Evolutionary conservation across 1,139 yeast genomes (phyloP).

Genomic region (Casaregolazyma lundiana): DNA sequence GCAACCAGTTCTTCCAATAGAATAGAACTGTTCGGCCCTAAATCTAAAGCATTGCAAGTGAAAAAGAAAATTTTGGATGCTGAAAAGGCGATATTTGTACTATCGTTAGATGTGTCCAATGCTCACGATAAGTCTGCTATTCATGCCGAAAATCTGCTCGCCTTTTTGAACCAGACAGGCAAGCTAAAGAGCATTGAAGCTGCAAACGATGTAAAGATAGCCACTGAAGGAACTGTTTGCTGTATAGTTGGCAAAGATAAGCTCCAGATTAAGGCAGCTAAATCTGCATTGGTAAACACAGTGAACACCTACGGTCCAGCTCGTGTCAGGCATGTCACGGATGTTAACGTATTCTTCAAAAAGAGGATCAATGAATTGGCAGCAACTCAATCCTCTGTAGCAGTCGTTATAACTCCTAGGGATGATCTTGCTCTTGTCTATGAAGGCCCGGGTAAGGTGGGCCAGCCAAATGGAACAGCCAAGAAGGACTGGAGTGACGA

Average conservation of each 20-base stretch:
- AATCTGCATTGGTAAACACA: constrained; percentile 62
- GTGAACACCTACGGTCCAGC: constrained; percentile 75
- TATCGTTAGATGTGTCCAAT: constrained; percentile 71
- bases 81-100: constrained; percentile 54
- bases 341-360: constrained; percentile 66
- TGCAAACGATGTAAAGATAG: constrained; percentile 48
- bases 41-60: constrained; percentile 55
- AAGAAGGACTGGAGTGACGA: constrained; percentile 26
- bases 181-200: constrained; percentile 37
- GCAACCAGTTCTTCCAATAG: constrained; percentile 36
- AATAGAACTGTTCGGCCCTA: constrained; percentile 64
- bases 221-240: constrained; percentile 38
- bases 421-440: constrained; percentile 43
- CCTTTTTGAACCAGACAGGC: constrained; percentile 54
- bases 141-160: constrained; percentile 72
- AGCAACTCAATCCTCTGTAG: constrained; percentile 38
- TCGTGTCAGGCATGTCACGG: constrained; percentile 53
- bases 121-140: constrained; percentile 77
- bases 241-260: constrained; percentile 44
- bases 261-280: constrained; percentile 47
- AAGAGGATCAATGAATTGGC: constrained; percentile 47
- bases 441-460: constrained; percentile 21
- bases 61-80: constrained; percentile 49
- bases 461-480: background rate
- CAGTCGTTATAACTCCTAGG: constrained; percentile 52